These are phyloP conservation scores for Naganishia onofrii DNA, from an alignment of 768 basidiomycete species.

Conservation along the genomic window DNA sequence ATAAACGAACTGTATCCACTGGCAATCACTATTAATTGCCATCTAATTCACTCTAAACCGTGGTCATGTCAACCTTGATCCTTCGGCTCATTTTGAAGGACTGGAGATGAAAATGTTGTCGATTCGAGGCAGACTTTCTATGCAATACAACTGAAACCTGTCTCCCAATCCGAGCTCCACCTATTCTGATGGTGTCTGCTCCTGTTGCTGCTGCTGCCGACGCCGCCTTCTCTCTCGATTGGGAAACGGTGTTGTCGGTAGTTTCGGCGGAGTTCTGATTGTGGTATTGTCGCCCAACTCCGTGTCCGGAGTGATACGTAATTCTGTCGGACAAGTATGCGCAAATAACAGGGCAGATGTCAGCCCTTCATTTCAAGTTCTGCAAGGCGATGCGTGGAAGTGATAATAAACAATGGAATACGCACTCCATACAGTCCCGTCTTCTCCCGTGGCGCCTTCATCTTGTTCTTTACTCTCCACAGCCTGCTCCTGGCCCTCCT, in stretches of 20 bases:
- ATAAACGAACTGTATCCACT: too few relatives aligned
- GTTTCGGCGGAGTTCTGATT: slow-evolving; percentile 61
- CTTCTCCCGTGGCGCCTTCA: slow-evolving; percentile 18
- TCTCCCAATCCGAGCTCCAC: background rate
- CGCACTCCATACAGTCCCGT: slow-evolving; percentile 22
- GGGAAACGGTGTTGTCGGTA: slow-evolving; percentile 49
- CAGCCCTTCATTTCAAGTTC: background rate
- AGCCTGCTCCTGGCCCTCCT: slow-evolving; percentile 29
- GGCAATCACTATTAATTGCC: background rate
- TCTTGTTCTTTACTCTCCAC: background rate
- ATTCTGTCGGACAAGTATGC: slow-evolving; percentile 54
- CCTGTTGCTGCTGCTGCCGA: slow-evolving; percentile 10
- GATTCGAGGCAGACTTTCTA: background rate
- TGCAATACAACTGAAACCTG: slow-evolving; percentile 1
- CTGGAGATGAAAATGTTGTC: background rate
- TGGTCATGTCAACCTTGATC: background rate
- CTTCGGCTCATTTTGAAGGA: background rate
- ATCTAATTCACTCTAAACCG: too few relatives aligned
- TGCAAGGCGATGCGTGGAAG: background rate
- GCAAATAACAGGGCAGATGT: background rate
- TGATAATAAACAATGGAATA: background rate
- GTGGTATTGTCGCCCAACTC: slow-evolving; percentile 82
- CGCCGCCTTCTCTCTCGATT: slow-evolving; percentile 39
- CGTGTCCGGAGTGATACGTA: slow-evolving; percentile 73
- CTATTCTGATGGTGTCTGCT: background rate